Evolutionary conservation across 768 basidiomycete genomes (phyloP), one percentile per base, ranked within the genome.

Genomic region (Macrolepiota fuliginosa): DNA sequence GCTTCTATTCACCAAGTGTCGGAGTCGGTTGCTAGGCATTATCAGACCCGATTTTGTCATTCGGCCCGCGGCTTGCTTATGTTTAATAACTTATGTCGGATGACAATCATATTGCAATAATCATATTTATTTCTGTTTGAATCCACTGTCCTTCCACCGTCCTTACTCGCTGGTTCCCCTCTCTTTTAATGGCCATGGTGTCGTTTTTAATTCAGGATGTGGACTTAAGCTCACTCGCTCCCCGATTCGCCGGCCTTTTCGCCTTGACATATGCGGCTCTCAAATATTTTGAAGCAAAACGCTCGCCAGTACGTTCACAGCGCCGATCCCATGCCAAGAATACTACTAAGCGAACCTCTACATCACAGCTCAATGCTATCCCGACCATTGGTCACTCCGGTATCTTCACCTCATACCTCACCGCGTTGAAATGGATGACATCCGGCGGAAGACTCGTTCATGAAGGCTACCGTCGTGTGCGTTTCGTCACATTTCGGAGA

Each of bases 321-420:
- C 5, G 22, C 12, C 12, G 13, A 25, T 36, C 37, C 22, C 35
- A n/a, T 22, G 19, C n/a, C 37, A 4, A 39, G 36, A 11, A 19
- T 27, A 37, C 13, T 19, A 10, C 17, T 47, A 9, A 46, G n/a
- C 29, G 22, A 32, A 42, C 12, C 12, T 19, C 24, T 12, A 17
- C 4, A 9, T 56, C 22, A 32, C 29, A 65, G 62, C 47, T 65
- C 25, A 54, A 45, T 22, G 12, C 25, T 19, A 63, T 65, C 13
- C 65, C 65, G 7, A 65, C 65, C 2, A 40, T 65, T 11, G 62
- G 65, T 3, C 58, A 56, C 27, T 60, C 62, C 3, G 56, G 57
- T 3, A 40, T 63, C 25, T 32, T 65, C 4, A 19, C 54, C 5
- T 56, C 65, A 0, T 65, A 63, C 45, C 15, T 65, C 19, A 61